phyloP scores from a whole-genome alignment of 768 basidiomycete genomes.

The Psilocybe tampanensis region DNA sequence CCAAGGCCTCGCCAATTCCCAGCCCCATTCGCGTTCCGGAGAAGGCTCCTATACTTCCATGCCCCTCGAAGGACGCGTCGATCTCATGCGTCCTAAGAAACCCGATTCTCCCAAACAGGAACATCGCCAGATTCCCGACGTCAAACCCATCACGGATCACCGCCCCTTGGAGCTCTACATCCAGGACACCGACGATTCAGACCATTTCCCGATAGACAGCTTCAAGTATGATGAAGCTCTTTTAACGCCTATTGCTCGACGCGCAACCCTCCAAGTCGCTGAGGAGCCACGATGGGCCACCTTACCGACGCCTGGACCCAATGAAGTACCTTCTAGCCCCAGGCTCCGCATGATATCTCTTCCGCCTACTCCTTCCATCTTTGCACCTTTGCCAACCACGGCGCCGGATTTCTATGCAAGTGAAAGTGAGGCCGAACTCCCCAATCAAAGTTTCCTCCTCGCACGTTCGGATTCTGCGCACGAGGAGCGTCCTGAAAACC shows the following conservation, averaged over 20 bases:
- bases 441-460: constrained; percentile 18
- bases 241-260: constrained; percentile 41
- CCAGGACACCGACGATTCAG: constrained; percentile 19
- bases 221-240: constrained; percentile 30
- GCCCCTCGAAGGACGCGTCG: constrained; percentile 87
- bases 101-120: constrained; percentile 18
- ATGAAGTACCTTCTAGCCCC: constrained; percentile 68
- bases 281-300: constrained; percentile 46
- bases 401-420: constrained; percentile 31
- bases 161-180: constrained; percentile 21
- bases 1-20: constrained; percentile 48
- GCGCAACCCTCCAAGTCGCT: constrained; percentile 28
- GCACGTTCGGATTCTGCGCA: constrained; percentile 19
- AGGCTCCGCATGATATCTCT: constrained; percentile 50
- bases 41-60: constrained; percentile 80
- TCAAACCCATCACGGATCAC: constrained; percentile 17
- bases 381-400: constrained; percentile 20
- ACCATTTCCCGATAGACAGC: constrained; percentile 17
- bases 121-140: not conserved
- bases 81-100: constrained; percentile 71
- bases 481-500: constrained; percentile 19
- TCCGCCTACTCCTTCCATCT: constrained; percentile 45
- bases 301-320: constrained; percentile 60
- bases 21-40: constrained; percentile 22
- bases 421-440: constrained; percentile 27